Base-by-base conservation (phyloP, 2,329 filamentous ascomycete genomes). In the Pyrenochaeta sp. region DNA sequence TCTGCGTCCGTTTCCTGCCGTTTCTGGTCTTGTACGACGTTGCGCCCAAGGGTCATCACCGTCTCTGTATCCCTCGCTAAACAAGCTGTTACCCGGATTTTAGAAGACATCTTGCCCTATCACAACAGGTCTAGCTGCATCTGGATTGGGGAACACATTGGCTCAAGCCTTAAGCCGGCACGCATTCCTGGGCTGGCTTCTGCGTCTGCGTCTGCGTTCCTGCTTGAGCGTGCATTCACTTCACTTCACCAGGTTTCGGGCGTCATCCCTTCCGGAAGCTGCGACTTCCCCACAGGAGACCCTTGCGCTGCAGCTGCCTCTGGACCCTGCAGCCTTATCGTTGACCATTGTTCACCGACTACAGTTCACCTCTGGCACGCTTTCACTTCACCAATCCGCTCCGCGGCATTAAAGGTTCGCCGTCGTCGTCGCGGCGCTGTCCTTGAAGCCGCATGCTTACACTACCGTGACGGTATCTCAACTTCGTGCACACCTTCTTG, bases 21-120 rank as follows among this genome's bases (percentile, higher is more conserved):
- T n/a, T 61, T 53, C 44, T 39, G 22, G 52, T 62, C 32, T 34
- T 47, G 59, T 56, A 28, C 52, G 34, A 58, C 59, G 52, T 56
- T 56, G 47, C 44, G 43, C 42, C 25, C 34, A 37, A 49, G 50
- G 43, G 43, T 39, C 54, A 54, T 37, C 32, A 47, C 39, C 40
- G 32, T 28, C 15, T 47, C 52, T 51, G 43, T 48, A 34, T 50
- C 32, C 56, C 50, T 57, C 49, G 40, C 48, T 51, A 50, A 40
- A 47, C n/a, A 32, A 27, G 34, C n/a, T 46, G 44, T 19, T 53
- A 46, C 44, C 30, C 45, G 39, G 44, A 12, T 36, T 34, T 37
- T 24, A 28, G 42, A 39, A 45, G 25, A 36, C 46, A 27, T 45
- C 32, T 45, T 28, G 28, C 47, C 47, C 37, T 55, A 37, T 28